Evolutionary conservation across 257 asterid genomes (phyloP).

Genomic region (Solanum ahanhuiri): DNA sequence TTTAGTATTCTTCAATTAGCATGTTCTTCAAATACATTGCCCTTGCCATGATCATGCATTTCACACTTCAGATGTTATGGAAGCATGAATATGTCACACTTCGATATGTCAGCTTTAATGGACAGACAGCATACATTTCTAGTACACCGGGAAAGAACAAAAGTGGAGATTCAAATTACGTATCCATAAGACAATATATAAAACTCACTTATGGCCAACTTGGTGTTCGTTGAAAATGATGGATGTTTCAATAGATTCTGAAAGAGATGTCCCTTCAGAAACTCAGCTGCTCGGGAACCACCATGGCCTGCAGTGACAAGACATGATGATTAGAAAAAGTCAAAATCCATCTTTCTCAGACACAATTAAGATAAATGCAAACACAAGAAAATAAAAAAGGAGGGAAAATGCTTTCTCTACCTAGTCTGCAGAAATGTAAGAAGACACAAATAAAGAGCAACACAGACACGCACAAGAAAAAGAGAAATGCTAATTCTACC

Average conservation of each 20-base stretch:
- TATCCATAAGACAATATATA: constrained; percentile 1
- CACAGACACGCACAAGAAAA: neutral
- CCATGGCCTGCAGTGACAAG: constrained; percentile 77
- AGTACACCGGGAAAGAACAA: neutral
- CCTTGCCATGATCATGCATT: neutral
- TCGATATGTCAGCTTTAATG: constrained; percentile 1
- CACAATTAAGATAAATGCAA: neutral
- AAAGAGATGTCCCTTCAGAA: constrained; percentile 86
- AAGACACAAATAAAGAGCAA: neutral
- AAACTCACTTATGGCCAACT: constrained; percentile 86
- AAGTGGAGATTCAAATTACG: neutral
- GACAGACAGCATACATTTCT: neutral
- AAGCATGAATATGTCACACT: neutral
- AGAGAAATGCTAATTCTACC: neutral
- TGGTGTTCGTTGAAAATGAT: constrained; percentile 49
- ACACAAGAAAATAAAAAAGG: neutral
- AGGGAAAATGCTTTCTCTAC: neutral
- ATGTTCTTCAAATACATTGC: neutral
- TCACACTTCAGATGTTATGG: neutral
- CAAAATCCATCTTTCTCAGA: neutral
- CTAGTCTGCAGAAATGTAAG: neutral
- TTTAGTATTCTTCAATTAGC: neutral
- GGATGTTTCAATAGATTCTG: constrained; percentile 87
- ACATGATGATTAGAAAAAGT: constrained; percentile 10
- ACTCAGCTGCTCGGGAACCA: constrained; percentile 96